Evolutionary conservation across 371 early-diverging fungal genomes (phyloP), one percentile per base, ranked within the genome.

Genomic region (Batrachochytrium dendrobatidis): DNA sequence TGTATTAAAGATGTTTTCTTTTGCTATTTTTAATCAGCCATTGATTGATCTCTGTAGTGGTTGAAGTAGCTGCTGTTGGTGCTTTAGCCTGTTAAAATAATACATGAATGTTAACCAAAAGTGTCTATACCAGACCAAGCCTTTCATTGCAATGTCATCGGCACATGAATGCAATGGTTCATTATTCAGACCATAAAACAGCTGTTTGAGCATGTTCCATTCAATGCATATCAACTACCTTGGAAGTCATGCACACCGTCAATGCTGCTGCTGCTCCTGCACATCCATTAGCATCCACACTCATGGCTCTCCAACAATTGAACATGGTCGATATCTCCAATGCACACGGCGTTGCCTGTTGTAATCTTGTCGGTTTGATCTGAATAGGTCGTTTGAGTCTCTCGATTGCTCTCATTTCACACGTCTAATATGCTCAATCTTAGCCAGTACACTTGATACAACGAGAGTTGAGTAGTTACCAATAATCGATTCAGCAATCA

Each of bases 241-340:
- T n/a, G 31, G 60, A 34, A 12, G 65, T 58, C 79, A 83, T 79
- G 71, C 83, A 83, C 18, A 56, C 26, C 39, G 64, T 59, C 25
- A 83, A 70, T 31, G 74, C 61, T 35, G 62, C 59, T 7, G 80
- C 76, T 4, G 72, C 57, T 22, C 61, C 66, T 15, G 68, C 68
- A 55, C 83, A 83, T 45, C 68, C 69, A n/a, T 59, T 33, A 22
- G 78, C 66, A 61, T 81, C 80, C 39, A 76, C 70, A 18, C 72
- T 58, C 29, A 73, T 31, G 6, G 79, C 72, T 15, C 82, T 61
- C 83, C 83, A 83, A 71, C 83, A 83, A 33, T 78, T 78, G 54
- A 82, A 72, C 29, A 83, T 63, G 20, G 76, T 62, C 22, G 79
- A 63, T 63, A 83, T 71, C 46, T 83, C 78, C 15, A 67, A 34